Evolutionary conservation across 148 eudicot species (phyloP).

Genomic region (Camellia lanceoleosa): DNA sequence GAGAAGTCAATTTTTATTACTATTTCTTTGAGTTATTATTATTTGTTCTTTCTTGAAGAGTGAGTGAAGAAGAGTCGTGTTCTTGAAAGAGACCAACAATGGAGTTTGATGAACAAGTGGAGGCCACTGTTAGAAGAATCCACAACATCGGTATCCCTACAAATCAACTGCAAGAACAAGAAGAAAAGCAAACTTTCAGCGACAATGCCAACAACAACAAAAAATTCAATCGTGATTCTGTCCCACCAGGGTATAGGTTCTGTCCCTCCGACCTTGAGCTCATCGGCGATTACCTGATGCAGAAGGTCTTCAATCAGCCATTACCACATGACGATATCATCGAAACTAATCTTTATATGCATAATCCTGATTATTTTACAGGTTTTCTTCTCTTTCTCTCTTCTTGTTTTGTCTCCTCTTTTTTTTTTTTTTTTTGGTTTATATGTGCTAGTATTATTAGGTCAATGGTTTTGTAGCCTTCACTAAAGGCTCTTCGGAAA

Average conservation of each 20-base stretch:
- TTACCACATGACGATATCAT: conserved; percentile 18
- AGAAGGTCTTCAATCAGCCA: conserved; percentile 10
- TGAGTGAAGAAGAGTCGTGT: too few species aligned
- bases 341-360: conserved; percentile 15
- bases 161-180: too few species aligned
- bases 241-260: conserved; percentile 27
- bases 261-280: conserved; percentile 25
- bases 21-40: too few species aligned
- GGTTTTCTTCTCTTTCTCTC: neutral
- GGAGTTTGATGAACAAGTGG: too few species aligned
- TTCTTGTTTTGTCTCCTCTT: neutral
- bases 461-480: neutral
- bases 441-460: neutral
- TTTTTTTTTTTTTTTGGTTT: neutral
- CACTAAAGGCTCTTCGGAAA: too few species aligned
- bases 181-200: too few species aligned
- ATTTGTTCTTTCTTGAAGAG: too few species aligned
- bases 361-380: conserved; percentile 15
- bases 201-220: neutral
- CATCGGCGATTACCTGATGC: conserved; percentile 18
- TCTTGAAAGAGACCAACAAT: too few species aligned
- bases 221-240: too few species aligned
- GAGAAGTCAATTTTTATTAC: too few species aligned
- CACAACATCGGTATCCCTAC: too few species aligned
- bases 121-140: too few species aligned